phyloP scores from a whole-genome alignment of 768 basidiomycete species.

The Rhodocollybia butyracea region DNA sequence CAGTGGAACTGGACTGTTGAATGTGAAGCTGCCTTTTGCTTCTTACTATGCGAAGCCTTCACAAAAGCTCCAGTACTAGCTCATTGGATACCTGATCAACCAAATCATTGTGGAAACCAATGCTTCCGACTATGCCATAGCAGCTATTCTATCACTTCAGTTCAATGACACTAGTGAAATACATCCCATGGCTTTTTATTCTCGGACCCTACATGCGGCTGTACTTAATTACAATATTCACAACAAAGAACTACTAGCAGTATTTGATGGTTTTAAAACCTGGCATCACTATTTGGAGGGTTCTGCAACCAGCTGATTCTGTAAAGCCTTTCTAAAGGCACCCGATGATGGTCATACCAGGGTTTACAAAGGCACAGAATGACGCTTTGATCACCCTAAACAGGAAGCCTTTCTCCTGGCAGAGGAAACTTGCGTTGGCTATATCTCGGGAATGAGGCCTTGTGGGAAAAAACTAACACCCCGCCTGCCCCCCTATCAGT shows the following conservation, averaged over 20 bases:
- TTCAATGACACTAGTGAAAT: constrained; percentile 39
- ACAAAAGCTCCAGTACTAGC: constrained; percentile 22
- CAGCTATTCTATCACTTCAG: constrained; percentile 31
- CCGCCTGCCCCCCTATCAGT: no score
- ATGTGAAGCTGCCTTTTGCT: constrained; percentile 21
- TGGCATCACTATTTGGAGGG: not conserved
- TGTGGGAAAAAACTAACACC: no score
- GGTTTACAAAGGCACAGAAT: no score
- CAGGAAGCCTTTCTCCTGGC: no score
- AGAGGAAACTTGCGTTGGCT: no score
- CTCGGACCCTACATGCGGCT: constrained; percentile 10
- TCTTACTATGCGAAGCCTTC: constrained; percentile 22
- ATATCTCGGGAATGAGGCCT: no score
- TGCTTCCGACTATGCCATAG: constrained; percentile 28
- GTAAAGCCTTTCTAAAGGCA: no score
- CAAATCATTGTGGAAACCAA: constrained; percentile 25
- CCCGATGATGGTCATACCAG: no score
- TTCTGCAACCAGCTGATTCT: no score
- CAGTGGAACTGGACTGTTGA: constrained; percentile 21
- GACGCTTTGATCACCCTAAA: no score
- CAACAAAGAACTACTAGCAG: not conserved
- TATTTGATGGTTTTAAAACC: not conserved
- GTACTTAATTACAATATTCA: not conserved
- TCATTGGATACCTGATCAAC: constrained; percentile 11
- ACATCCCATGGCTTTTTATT: constrained; percentile 34